These are phyloP conservation scores for Roridomyces roridus DNA, from an alignment of 768 basidiomycete species.

Conservation along the genomic window DNA sequence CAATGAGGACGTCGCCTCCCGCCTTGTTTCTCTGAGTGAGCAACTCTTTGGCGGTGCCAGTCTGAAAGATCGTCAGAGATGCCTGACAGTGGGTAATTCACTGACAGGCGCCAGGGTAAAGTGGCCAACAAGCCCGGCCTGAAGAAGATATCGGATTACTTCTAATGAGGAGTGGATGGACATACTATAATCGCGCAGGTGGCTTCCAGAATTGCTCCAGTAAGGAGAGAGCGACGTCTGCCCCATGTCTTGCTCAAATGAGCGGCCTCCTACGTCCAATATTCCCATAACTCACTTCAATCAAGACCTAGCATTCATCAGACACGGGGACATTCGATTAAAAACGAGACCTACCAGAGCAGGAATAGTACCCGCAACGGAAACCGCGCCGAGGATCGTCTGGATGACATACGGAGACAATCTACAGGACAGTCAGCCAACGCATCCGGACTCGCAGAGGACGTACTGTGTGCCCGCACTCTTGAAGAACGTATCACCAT, in stretches of 20 bases:
- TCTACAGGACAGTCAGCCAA: conserved; percentile 30
- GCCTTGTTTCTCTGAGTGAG: conserved; percentile 62
- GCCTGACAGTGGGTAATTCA: background rate
- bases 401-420: conserved; percentile 78
- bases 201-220: conserved; percentile 66
- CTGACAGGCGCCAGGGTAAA: conserved; percentile 58
- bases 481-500: conserved; percentile 83
- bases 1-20: conserved; percentile 69
- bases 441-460: background rate
- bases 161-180: background rate
- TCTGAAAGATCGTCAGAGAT: background rate
- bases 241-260: conserved; percentile 52
- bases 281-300: conserved; percentile 47
- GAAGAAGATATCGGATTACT: background rate
- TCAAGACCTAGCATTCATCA: conserved; percentile 47
- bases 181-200: conserved; percentile 66
- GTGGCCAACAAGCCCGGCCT: conserved; percentile 78
- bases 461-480: conserved; percentile 68
- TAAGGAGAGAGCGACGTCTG: conserved; percentile 72
- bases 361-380: conserved; percentile 74
- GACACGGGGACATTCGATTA: background rate
- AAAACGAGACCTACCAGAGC: conserved; percentile 50
- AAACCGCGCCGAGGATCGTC: conserved; percentile 75
- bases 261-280: background rate
- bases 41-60: conserved; percentile 49